Percentiles rank a stretch among this genome's conserved stretches.
These are phyloP conservation scores for Kappamyces sp. DNA, from an alignment of 192 early-diverging fungal genomes.

Conservation along the genomic window DNA sequence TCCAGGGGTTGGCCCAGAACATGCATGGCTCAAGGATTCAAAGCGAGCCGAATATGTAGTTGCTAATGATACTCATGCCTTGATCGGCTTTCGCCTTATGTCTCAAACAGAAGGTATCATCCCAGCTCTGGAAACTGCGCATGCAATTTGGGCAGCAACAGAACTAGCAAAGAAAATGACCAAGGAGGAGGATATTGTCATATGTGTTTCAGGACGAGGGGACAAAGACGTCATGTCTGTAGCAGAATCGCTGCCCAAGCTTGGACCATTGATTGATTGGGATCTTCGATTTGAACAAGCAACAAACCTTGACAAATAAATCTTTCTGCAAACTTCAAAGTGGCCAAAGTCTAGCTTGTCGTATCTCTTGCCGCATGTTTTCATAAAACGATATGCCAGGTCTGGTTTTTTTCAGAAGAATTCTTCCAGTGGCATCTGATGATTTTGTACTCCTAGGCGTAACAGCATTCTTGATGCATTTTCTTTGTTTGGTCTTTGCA, in stretches of 20 bases:
- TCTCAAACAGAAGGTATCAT: conserved; percentile 72
- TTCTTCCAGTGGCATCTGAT: not conserved
- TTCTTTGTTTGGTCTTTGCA: not conserved
- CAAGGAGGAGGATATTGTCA: conserved; percentile 75
- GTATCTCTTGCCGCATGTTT: not conserved
- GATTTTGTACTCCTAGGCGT: conserved; percentile 1
- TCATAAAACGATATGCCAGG: too few species aligned
- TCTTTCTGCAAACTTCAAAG: not conserved
- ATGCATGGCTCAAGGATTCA: conserved; percentile 82
- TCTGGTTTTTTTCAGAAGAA: conserved; percentile 1
- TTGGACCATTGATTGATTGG: conserved; percentile 93
- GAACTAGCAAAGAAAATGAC: conserved; percentile 69
- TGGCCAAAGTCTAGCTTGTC: not conserved
- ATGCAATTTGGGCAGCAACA: conserved; percentile 79
- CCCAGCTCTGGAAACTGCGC: conserved; percentile 92
- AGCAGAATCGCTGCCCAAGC: conserved; percentile 78
- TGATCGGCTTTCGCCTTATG: conserved; percentile 68
- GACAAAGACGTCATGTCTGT: conserved; percentile 97
- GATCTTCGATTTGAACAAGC: conserved; percentile 27
- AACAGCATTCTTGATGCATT: not conserved
- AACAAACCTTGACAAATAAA: not conserved
- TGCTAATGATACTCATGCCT: conserved; percentile 76
- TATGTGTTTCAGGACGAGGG: conserved; percentile 89
- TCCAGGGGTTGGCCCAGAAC: conserved; percentile 96
- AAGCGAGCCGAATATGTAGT: conserved; percentile 67